phyloP scores from a whole-genome alignment of 495 filamentous ascomycete species.

The Xylaria cubensis region DNA sequence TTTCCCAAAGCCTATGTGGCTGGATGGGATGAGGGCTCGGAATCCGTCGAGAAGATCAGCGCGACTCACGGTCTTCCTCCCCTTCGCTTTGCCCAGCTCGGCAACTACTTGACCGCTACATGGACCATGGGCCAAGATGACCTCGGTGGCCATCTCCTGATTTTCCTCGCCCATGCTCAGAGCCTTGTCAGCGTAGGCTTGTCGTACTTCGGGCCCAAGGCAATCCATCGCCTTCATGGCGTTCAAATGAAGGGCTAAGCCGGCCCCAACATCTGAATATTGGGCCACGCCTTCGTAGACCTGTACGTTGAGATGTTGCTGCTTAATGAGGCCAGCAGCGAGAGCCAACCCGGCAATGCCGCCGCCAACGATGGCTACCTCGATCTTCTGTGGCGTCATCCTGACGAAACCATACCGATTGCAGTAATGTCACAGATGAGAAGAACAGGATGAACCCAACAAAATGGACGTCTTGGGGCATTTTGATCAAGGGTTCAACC shows the following conservation, averaged over 20 bases:
- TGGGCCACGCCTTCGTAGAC: constrained; percentile 42
- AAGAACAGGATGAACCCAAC: neutral
- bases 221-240: constrained; percentile 46
- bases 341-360: constrained; percentile 48
- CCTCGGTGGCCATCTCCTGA: constrained; percentile 44
- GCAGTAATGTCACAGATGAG: neutral
- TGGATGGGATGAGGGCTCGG: constrained; percentile 38
- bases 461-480: neutral
- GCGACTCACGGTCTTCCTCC: constrained; percentile 46
- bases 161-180: constrained; percentile 41
- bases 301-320: constrained; percentile 40
- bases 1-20: constrained; percentile 40
- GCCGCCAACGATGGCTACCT: constrained; percentile 46
- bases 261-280: constrained; percentile 47
- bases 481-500: neutral
- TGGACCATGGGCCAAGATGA: constrained; percentile 44
- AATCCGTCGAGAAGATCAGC: constrained; percentile 45
- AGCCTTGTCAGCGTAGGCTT: constrained; percentile 47
- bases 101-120: constrained; percentile 42
- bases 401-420: neutral
- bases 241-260: constrained; percentile 47
- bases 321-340: constrained; percentile 42
- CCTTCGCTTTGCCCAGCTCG: constrained; percentile 48
- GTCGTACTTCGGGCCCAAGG: constrained; percentile 41
- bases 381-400: constrained; percentile 32